Conservation (phyloP, 2,329 filamentous ascomycete genomes). For the Pseudogymnoascus sp. region DNA sequence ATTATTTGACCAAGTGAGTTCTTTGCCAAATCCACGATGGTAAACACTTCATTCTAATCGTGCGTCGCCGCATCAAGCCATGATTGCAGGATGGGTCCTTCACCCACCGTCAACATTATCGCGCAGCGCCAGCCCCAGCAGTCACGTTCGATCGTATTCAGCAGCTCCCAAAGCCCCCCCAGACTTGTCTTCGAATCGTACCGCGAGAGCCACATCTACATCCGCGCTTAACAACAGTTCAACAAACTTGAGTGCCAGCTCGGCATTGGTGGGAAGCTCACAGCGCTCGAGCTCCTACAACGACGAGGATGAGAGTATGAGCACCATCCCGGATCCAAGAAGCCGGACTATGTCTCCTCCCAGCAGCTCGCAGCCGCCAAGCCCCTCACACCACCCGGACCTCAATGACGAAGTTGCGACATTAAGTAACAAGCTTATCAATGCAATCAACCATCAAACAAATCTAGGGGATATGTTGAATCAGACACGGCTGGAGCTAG, state of each 20-base stretch:
- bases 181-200: conserved; percentile 1
- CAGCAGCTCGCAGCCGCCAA: conserved; percentile 28
- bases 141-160: not conserved
- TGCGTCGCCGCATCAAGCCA: not conserved
- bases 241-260: not conserved
- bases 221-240: conserved; percentile 1
- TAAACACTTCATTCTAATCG: too few species aligned
- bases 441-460: conserved; percentile 95
- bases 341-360: conserved; percentile 44
- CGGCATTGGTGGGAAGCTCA: not conserved
- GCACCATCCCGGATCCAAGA: conserved; percentile 60
- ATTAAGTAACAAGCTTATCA: conserved; percentile 90
- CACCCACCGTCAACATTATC: conserved; percentile 1
- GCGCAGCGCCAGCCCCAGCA: conserved; percentile 3
- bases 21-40: too few species aligned
- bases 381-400: conserved; percentile 43
- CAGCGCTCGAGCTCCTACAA: conserved; percentile 24
- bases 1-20: too few species aligned
- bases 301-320: conserved; percentile 54
- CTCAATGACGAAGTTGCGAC: conserved; percentile 71
- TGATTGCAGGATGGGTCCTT: conserved; percentile 8
- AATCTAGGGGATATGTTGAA: conserved; percentile 82
- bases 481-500: conserved; percentile 74
- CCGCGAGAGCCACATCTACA: not conserved
- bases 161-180: not conserved